Conservation (phyloP, 139 green algal species). For the Zygnema cylindricum region DNA sequence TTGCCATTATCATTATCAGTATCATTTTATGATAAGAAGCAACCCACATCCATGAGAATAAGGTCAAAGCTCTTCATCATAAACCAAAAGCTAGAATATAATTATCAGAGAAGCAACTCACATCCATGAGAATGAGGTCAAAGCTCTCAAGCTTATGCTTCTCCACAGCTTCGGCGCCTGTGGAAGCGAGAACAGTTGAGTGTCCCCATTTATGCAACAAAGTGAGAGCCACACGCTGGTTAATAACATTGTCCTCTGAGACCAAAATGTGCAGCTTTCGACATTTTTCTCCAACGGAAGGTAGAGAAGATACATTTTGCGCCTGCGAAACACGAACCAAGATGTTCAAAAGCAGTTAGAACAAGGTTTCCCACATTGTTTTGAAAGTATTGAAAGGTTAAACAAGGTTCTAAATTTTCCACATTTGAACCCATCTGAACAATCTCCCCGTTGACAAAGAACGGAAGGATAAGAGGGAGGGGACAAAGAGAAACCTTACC, state of each 20-base stretch:
- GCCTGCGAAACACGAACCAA: not conserved
- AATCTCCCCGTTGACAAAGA: no score
- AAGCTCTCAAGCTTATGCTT: conserved; percentile 28
- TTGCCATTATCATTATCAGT: no score
- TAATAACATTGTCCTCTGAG: conserved; percentile 49
- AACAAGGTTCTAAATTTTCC: no score
- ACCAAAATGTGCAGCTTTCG: conserved; percentile 39
- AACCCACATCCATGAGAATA: no score
- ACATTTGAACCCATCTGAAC: no score
- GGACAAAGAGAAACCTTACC: not conserved
- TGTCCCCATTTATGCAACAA: conserved; percentile 49
- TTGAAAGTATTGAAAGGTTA: no score
- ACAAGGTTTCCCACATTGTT: no score
- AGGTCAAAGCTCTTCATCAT: not conserved
- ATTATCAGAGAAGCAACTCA: not conserved
- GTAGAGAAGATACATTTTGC: not conserved
- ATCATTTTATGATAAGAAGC: no score
- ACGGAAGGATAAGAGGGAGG: no score
- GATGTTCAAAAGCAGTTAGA: no score
- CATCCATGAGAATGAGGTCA: conserved; percentile 56
- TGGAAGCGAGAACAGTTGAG: conserved; percentile 15
- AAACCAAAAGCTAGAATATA: not conserved
- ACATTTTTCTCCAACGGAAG: not conserved
- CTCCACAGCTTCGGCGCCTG: conserved; percentile 37
- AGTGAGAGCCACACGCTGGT: conserved; percentile 45